Evolutionary conservation across 345 rosid genomes (phyloP).

Genomic region (Eucalyptus curtisii): DNA sequence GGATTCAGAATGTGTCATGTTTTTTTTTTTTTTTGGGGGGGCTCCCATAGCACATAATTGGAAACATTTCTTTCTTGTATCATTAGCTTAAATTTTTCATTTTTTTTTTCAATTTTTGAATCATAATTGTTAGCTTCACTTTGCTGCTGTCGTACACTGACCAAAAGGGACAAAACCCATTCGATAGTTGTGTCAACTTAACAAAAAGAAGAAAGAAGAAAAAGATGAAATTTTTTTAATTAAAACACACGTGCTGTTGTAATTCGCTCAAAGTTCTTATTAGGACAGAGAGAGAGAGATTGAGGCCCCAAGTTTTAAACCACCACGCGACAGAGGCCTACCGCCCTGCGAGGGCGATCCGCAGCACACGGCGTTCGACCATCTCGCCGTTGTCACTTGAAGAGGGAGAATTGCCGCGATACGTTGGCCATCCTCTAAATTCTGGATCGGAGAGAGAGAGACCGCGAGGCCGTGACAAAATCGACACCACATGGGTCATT

Average conservation of each 20-base stretch:
- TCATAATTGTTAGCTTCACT: not conserved
- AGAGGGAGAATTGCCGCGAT: not conserved
- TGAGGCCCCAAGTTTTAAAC: not conserved
- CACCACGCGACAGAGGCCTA: too few species aligned
- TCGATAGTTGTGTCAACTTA: not conserved
- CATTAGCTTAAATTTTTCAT: not conserved
- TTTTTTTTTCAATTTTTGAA: not conserved
- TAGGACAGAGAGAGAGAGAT: not conserved
- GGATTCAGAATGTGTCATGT: not conserved
- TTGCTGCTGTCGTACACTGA: not conserved
- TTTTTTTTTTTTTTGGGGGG: too few species aligned
- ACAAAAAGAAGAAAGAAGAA: not conserved
- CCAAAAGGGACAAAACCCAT: not conserved
- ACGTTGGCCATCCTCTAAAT: not conserved
- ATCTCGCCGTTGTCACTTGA: not conserved
- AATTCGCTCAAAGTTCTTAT: not conserved
- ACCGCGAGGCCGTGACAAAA: not conserved
- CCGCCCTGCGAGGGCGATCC: not conserved
- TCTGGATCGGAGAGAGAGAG: not conserved
- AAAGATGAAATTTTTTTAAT: accelerated
- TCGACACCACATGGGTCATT: not conserved
- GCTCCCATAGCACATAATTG: not conserved
- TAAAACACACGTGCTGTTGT: accelerated
- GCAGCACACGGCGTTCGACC: not conserved
- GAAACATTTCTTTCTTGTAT: not conserved